Percentiles rank a stretch among this genome's conserved stretches.
These are phyloP conservation scores for Erodium trifolium DNA, from an alignment of 441 rosid genomes.

Conservation along the genomic window DNA sequence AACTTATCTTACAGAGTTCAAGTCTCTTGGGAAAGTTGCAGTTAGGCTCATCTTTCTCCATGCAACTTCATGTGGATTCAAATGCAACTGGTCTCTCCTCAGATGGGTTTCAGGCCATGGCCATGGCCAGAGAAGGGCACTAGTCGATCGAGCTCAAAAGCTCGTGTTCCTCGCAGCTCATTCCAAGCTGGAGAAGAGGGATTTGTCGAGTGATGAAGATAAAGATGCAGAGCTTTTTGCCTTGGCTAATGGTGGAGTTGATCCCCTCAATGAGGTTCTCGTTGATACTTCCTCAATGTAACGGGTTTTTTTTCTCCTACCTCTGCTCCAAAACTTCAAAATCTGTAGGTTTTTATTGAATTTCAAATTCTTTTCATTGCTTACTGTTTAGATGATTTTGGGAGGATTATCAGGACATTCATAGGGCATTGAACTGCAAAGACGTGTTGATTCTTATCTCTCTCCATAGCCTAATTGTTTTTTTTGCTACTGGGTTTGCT, in stretches of 20 bases:
- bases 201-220: not conserved
- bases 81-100: not conserved
- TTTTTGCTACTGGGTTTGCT: not conserved
- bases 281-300: not conserved
- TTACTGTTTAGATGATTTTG: not conserved
- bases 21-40: not conserved
- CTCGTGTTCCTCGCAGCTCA: not conserved
- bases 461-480: not conserved
- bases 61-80: not conserved
- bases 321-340: not conserved
- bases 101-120: not conserved
- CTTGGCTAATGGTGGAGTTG: not conserved
- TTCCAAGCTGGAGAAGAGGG: conserved; percentile 1
- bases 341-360: not conserved
- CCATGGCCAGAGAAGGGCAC: not conserved
- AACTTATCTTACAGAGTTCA: not conserved
- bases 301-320: not conserved
- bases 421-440: no score
- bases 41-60: not conserved
- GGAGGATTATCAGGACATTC: no score
- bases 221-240: not conserved
- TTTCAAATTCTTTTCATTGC: not conserved
- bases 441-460: no score
- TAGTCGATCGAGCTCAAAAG: not conserved
- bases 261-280: not conserved